phyloP scores from a whole-genome alignment of 2,329 filamentous ascomycete genomes.

The Chaetomiaceae sp. region DNA sequence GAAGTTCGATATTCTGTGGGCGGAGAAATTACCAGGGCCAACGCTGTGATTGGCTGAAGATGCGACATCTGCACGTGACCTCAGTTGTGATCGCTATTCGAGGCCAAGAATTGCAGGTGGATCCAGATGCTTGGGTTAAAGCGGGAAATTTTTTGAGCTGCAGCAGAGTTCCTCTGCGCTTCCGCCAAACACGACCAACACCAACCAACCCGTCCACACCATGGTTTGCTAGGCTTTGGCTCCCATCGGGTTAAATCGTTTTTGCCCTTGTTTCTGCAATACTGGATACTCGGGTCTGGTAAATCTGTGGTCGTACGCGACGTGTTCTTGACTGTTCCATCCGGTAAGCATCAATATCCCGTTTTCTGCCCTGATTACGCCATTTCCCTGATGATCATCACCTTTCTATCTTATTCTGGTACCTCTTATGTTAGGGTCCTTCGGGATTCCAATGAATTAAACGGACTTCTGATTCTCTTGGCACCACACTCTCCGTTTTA shows the following conservation, averaged over 20 bases:
- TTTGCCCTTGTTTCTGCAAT: not conserved
- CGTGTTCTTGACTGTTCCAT: not conserved
- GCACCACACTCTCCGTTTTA: conserved; percentile 1
- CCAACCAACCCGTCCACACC: not conserved
- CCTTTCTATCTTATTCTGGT: conserved; percentile 70
- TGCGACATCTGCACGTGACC: conserved; percentile 1
- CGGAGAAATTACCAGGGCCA: conserved; percentile 42
- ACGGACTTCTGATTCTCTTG: conserved; percentile 69
- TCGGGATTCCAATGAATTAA: conserved; percentile 71
- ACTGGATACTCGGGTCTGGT: not conserved
- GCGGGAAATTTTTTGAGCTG: conserved; percentile 7
- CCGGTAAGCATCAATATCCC: conserved; percentile 33
- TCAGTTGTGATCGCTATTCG: not conserved
- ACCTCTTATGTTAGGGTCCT: conserved; percentile 89
- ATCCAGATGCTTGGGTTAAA: not conserved
- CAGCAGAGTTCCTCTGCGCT: not conserved
- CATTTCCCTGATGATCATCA: conserved; percentile 66
- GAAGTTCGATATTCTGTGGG: conserved; percentile 36
- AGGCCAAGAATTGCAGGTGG: conserved; percentile 3
- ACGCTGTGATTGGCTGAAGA: conserved; percentile 21
- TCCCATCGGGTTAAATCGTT: not conserved
- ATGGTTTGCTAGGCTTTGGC: not conserved
- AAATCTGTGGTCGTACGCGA: not conserved
- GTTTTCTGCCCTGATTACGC: conserved; percentile 17
- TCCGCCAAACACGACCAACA: not conserved